Conservation (phyloP, 257 asterid genomes). For the Eustoma russellianum region DNA sequence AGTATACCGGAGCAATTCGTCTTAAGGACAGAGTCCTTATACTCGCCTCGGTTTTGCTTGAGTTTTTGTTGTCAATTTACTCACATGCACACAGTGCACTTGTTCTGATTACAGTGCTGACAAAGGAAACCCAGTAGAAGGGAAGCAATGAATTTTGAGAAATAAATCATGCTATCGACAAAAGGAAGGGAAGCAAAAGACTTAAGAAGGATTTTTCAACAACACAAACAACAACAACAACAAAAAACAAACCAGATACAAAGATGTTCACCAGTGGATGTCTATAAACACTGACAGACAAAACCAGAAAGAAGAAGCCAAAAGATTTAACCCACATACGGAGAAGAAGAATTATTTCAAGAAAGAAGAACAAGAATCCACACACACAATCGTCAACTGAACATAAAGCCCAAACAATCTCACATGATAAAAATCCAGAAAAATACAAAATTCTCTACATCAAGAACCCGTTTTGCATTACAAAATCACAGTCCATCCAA, state of each 20-base stretch:
- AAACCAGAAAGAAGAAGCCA: not conserved
- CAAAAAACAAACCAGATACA: not conserved
- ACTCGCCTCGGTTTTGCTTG: too few species aligned
- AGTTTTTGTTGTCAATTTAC: too few species aligned
- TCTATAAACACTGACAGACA: not conserved
- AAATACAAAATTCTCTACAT: conserved; percentile 16
- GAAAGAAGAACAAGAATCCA: conserved; percentile 23
- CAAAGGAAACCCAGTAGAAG: too few species aligned
- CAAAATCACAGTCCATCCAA: conserved; percentile 12
- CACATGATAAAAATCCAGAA: conserved; percentile 12
- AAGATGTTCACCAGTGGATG: not conserved
- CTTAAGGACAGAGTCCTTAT: too few species aligned
- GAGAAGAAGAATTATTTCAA: conserved; percentile 11
- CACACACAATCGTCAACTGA: conserved; percentile 8
- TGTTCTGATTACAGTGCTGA: too few species aligned
- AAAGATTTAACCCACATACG: conserved; percentile 1
- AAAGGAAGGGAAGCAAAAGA: too few species aligned
- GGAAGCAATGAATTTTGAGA: too few species aligned
- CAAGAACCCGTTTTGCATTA: conserved; percentile 16
- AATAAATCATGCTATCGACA: too few species aligned
- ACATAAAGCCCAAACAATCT: conserved; percentile 5
- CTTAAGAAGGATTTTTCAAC: too few species aligned
- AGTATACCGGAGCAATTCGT: too few species aligned
- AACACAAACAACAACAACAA: too few species aligned
- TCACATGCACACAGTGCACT: too few species aligned